phyloP scores from a whole-genome alignment of 73 alveolate genomes.

The Blepharisma stoltei region DNA sequence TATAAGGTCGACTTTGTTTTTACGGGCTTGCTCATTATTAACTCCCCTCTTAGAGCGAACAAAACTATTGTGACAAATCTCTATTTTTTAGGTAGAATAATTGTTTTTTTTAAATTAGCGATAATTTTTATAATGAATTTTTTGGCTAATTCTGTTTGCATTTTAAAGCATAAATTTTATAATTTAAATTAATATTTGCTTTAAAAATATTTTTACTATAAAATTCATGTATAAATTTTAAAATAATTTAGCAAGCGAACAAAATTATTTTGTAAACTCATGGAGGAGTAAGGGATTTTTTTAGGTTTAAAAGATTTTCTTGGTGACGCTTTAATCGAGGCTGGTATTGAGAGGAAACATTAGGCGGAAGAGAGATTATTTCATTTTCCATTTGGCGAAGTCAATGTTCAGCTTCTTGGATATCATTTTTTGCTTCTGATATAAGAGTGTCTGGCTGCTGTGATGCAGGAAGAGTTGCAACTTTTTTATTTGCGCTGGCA shows the following conservation, averaged over 20 bases:
- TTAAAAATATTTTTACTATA: too few relatives aligned
- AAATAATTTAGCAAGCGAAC: too few relatives aligned
- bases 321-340: neutral
- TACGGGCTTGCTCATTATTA: neutral
- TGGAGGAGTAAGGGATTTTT: neutral
- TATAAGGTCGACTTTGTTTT: constrained; percentile 12
- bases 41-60: too few relatives aligned
- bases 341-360: neutral
- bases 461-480: neutral
- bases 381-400: constrained; percentile 24
- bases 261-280: too few relatives aligned
- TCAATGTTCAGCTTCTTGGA: constrained; percentile 25
- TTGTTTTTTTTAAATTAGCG: too few relatives aligned
- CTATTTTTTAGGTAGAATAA: too few relatives aligned
- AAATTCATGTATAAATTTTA: too few relatives aligned
- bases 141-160: too few relatives aligned
- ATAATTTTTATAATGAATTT: too few relatives aligned
- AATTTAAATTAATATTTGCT: too few relatives aligned
- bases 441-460: neutral
- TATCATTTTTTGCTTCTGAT: neutral
- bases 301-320: neutral
- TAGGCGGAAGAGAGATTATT: neutral
- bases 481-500: constrained; percentile 5
- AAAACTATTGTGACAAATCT: too few relatives aligned
- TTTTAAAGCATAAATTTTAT: too few relatives aligned